A percentile compares a stretch with the other conserved stretches of the same genome.
Evolutionary conservation across 1,284 basidiomycete species (phyloP).

Genomic region (Ceratobasidium sp.): DNA sequence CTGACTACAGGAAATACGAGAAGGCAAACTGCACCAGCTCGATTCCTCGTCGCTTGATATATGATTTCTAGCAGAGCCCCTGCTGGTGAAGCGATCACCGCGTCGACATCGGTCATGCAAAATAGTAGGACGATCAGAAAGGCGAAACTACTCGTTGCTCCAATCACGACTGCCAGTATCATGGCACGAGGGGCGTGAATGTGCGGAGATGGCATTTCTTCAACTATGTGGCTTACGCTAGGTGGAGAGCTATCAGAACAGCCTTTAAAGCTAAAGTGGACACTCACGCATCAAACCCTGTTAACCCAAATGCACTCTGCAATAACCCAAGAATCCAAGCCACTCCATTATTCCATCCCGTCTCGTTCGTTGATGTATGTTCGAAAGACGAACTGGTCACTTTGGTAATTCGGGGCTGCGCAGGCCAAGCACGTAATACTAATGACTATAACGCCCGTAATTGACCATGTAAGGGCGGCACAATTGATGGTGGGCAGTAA

Average conservation of each 20-base stretch:
- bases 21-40: constrained; percentile 66
- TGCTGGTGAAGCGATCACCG: constrained; percentile 60
- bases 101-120: constrained; percentile 63
- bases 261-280: background rate
- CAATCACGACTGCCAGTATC: constrained; percentile 67
- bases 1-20: constrained; percentile 51
- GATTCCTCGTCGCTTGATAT: constrained; percentile 66
- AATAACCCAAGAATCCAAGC: constrained; percentile 34
- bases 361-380: constrained; percentile 32
- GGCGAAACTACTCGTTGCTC: constrained; percentile 61
- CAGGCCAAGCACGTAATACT: constrained; percentile 35
- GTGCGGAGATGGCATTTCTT: constrained; percentile 66
- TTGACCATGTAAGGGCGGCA: constrained; percentile 33
- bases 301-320: constrained; percentile 36
- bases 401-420: constrained; percentile 26
- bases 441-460: constrained; percentile 30
- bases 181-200: constrained; percentile 65
- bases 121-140: constrained; percentile 75
- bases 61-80: constrained; percentile 71
- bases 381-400: constrained; percentile 35
- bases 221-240: constrained; percentile 55
- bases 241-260: background rate
- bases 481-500: constrained; percentile 33
- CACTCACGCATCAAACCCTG: constrained; percentile 35
- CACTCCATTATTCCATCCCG: constrained; percentile 31